Conservation (phyloP, 805 yeast genomes). For the Soucietia sequanensis region DNA sequence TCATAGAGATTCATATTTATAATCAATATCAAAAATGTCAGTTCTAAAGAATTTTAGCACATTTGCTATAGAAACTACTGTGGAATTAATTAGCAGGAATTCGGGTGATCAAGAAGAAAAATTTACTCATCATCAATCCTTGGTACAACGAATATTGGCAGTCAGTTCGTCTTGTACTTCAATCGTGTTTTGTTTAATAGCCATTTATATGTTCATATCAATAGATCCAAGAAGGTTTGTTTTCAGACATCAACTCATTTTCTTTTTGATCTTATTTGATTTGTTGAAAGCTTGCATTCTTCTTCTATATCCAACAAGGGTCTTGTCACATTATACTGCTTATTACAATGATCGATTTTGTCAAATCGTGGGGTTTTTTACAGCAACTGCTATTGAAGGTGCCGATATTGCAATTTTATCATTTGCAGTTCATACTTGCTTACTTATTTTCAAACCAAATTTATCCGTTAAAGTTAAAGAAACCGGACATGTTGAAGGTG, state of each 20-base stretch:
- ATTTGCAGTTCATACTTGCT: conserved; percentile 79
- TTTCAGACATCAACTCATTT: conserved; percentile 70
- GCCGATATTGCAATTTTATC: conserved; percentile 80
- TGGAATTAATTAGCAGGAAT: conserved; percentile 1
- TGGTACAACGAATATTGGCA: conserved; percentile 36
- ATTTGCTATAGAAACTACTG: conserved; percentile 1
- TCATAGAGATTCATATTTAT: no score
- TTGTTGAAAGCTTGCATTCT: conserved; percentile 69
- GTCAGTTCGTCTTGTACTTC: conserved; percentile 37
- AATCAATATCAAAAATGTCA: no score
- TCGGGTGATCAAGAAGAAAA: conserved; percentile 18
- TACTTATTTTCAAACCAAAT: conserved; percentile 66
- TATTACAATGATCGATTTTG: conserved; percentile 53
- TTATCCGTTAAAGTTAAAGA: conserved; percentile 40
- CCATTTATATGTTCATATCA: conserved; percentile 58
- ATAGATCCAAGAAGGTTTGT: conserved; percentile 63
- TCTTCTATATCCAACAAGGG: conserved; percentile 65
- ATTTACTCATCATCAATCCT: conserved; percentile 27
- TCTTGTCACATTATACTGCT: conserved; percentile 40
- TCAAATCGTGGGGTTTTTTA: conserved; percentile 74
- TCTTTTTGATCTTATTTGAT: conserved; percentile 69
- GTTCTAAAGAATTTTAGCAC: no score
- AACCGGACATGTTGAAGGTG: conserved; percentile 58
- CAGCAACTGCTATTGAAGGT: conserved; percentile 79
- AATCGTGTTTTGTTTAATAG: conserved; percentile 49